Evolutionary conservation across 169 alveolate genomes (phyloP), one percentile per base, ranked within the genome.

Genomic region (Eimeria maxima): DNA sequence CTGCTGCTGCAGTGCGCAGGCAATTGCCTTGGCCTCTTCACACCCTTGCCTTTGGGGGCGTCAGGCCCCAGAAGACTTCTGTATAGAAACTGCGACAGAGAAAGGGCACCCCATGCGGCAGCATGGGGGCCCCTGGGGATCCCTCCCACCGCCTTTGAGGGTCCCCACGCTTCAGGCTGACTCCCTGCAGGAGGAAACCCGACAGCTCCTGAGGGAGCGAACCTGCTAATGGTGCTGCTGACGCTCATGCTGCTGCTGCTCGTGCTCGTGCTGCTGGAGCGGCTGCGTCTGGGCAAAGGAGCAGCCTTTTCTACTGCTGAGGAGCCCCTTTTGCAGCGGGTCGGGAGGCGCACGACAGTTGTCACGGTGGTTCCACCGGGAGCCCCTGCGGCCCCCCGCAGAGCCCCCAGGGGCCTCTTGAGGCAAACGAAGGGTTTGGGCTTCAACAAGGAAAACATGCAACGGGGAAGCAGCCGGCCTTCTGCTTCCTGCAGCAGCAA

Each of bases 41-140:
- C 67, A 29, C 89, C 89, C 42, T 42, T 80, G 42, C 89, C 89
- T 80, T 80, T 80, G 67, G 89, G 89, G 67, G 89, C 89, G n/a
- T 18, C 38, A 10, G 89, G 89, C 89, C 89, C 89, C 65, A 80
- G 20, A 24, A 80, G 89, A 38, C 89, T 80, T 24, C 89, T 80
- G 38, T 80, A 80, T 14, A 80, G 20, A 7, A 80, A 22, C 42
- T 80, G 89, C n/a, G 89, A 80, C 13, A 80, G 89, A 20, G 89
- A 80, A 33, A 80, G 69, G 44, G 63, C 6, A 16, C 89, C 89
- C 89, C 63, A 80, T 27, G 89, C 69, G 5, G 42, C 89, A 20
- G 67, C n/a, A 74, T 22, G 53, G 38, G 86, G 38, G 10, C 53
- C 11, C 47, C 86, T 44, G 42, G 42, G 65, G 29, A 65, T 33